Percentiles rank a stretch among this genome's conserved stretches.
phyloP scores from a whole-genome alignment of 495 filamentous ascomycete species.

The Cairneyella variabilis region DNA sequence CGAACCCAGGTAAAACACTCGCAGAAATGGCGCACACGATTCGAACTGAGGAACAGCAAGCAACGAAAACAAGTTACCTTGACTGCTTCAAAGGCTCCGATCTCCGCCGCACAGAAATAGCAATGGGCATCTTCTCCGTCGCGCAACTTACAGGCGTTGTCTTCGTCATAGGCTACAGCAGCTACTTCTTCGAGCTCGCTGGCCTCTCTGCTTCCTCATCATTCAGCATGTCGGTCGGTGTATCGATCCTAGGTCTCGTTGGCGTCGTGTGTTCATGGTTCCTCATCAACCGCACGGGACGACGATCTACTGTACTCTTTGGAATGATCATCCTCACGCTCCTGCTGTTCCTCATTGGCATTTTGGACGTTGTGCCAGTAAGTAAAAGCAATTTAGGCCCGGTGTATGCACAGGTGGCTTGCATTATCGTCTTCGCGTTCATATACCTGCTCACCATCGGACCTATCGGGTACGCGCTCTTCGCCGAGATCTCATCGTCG shows the following conservation, averaged over 20 bases:
- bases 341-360: constrained; percentile 27
- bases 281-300: constrained; percentile 43
- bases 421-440: constrained; percentile 17
- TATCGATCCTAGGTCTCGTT: constrained; percentile 43
- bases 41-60: not conserved
- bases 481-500: constrained; percentile 19
- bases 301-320: too few relatives aligned
- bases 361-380: constrained; percentile 5
- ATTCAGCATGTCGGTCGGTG: constrained; percentile 48
- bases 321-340: too few relatives aligned
- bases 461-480: constrained; percentile 3
- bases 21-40: constrained; percentile 6
- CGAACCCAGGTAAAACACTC: not conserved
- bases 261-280: constrained; percentile 50
- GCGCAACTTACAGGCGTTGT: constrained; percentile 11
- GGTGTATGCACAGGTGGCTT: constrained; percentile 8
- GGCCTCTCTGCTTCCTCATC: constrained; percentile 52
- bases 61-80: constrained; percentile 36
- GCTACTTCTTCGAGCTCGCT: constrained; percentile 65
- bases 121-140: constrained; percentile 64
- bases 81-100: constrained; percentile 68
- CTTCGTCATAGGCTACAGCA: constrained; percentile 58
- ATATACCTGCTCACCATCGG: constrained; percentile 10
- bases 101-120: constrained; percentile 63
- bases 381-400: not conserved